Base-by-base conservation (phyloP, 2,329 filamentous ascomycete species). In the Cryoendolithus antarcticus region DNA sequence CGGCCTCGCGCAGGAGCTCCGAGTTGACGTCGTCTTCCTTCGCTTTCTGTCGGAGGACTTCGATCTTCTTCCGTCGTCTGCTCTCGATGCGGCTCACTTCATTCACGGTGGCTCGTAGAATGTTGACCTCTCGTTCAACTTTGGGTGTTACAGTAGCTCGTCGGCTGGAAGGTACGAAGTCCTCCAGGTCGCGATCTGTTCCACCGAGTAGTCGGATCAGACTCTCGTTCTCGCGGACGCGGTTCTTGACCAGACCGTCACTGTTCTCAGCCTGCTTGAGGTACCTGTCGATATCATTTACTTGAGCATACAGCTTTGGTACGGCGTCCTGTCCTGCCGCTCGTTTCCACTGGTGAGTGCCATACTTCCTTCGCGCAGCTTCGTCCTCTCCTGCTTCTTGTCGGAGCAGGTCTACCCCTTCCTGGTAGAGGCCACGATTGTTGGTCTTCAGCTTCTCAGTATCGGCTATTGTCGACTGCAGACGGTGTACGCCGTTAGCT, bases 311-410 rank as follows among this genome's bases (percentile, higher is more conserved):
- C 1, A 93, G 69, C 55, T 86, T 86, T 3, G 60, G 64, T 9
- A 78, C 74, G 15, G 89, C 88, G 11, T 70, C 66, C 28, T 76
- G 72, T 4, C 84, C 85, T 12, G 80, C 68, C 1, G 74, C 71
- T 19, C 89, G 75, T 9, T 63, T 62, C 91, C 91, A 98, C 44
- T 85, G 72, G 42, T 88, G 83, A 0, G 88, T 95, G 13, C 91
- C 91, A 54, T 86, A 88, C 54, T 80, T 89, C 40, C 70, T 66
- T 11, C 84, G 75, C 6, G 88, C 69, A 12, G 74, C 71, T 42
- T 84, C 75, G 49, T 98, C 89, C 55, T 96, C 89, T 10, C 82
- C 79, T 43, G 81, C 78, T 60, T 98, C 91, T 0, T 81, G 75
- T 1, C 76, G 73, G 1, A 98, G 64, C 1, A 91, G 69, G 9